phyloP scores from a whole-genome alignment of 768 basidiomycete species.

The Mycena latifolia region DNA sequence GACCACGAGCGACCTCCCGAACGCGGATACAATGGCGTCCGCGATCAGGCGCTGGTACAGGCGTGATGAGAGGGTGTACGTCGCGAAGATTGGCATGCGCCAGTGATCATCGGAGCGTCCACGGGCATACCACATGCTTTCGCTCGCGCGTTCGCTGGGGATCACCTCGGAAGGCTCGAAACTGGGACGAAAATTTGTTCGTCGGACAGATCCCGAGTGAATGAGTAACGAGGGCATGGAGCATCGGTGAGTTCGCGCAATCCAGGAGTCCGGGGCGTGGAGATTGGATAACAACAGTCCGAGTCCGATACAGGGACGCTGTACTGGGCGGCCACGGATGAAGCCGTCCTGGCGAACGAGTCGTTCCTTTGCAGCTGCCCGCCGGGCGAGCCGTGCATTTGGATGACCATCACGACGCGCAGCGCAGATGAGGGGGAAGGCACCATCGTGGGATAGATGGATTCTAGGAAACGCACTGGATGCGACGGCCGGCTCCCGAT shows the following conservation, averaged over 20 bases:
- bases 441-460: neutral
- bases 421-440: neutral
- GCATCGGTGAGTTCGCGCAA: neutral
- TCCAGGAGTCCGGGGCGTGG: neutral
- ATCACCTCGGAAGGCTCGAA: neutral
- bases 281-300: neutral
- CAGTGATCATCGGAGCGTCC: neutral
- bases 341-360: neutral
- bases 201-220: neutral
- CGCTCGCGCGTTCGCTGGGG: neutral
- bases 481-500: neutral
- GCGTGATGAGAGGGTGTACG: no score
- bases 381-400: neutral
- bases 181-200: neutral
- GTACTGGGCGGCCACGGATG: neutral
- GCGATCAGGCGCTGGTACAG: neutral
- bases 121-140: neutral
- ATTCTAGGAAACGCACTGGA: constrained; percentile 14
- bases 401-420: neutral
- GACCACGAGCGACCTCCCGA: neutral
- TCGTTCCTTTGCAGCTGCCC: neutral
- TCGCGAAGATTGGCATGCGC: neutral
- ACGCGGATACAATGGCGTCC: neutral
- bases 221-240: neutral
- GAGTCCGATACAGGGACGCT: neutral